These are phyloP conservation scores for Pythium coloratum DNA, from an alignment of 352 stramenopile species.

Conservation along the genomic window DNA sequence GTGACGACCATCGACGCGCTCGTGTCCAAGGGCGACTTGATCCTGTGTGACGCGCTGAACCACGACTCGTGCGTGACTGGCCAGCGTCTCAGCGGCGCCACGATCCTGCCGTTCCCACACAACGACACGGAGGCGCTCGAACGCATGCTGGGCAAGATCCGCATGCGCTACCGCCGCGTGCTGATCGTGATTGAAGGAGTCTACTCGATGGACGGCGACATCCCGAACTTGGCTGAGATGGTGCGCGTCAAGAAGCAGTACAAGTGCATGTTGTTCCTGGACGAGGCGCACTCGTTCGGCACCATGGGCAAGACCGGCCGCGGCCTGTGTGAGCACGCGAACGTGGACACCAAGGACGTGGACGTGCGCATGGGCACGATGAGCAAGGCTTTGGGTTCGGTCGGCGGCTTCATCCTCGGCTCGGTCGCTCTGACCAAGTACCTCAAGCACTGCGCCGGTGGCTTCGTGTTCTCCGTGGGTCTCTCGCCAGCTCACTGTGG, in stretches of 20 bases:
- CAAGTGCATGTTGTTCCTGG: conserved; percentile 39
- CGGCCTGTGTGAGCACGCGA: conserved; percentile 36
- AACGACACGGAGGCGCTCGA: conserved; percentile 74
- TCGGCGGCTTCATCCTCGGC: conserved; percentile 41
- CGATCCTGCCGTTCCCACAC: conserved; percentile 76
- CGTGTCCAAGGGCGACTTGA: conserved; percentile 71
- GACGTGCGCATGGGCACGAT: conserved; percentile 50
- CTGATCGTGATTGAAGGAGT: conserved; percentile 47
- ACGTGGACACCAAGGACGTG: conserved; percentile 30
- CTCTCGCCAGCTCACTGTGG: conserved; percentile 63
- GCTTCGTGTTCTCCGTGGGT: conserved; percentile 51
- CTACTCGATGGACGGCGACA: conserved; percentile 47
- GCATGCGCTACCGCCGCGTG: conserved; percentile 73
- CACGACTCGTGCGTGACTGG: conserved; percentile 81
- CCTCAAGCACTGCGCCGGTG: conserved; percentile 40
- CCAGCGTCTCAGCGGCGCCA: conserved; percentile 72
- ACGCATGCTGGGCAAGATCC: conserved; percentile 68
- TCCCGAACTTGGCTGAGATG: conserved; percentile 30
- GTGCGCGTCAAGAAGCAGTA: conserved; percentile 40
- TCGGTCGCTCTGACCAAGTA: conserved; percentile 33
- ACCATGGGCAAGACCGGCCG: conserved; percentile 42
- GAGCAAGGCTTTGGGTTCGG: conserved; percentile 40
- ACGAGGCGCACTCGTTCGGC: conserved; percentile 43
- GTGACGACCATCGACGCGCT: conserved; percentile 76
- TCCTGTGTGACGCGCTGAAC: conserved; percentile 78